A percentile compares a stretch with the other conserved stretches of the same genome.
Conservation (phyloP, 2,329 filamentous ascomycete species). For the Huntiella savannae region DNA sequence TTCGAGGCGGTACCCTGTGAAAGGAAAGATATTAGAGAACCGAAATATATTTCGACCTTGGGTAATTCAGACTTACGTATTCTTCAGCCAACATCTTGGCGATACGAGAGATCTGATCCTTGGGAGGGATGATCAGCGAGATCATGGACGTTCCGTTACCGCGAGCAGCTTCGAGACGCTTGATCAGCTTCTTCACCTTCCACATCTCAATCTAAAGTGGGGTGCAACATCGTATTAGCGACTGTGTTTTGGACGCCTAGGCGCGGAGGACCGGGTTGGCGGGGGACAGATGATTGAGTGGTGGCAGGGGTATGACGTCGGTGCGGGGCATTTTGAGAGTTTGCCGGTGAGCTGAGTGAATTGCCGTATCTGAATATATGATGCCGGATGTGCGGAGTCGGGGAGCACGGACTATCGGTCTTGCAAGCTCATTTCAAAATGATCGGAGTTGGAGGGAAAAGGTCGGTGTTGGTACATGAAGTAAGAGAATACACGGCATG, state of each 20-base stretch:
- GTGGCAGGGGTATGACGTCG: no score
- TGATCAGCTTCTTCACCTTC: constrained; percentile 99
- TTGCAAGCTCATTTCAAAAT: no score
- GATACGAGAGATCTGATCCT: constrained; percentile 89
- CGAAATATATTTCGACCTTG: not conserved
- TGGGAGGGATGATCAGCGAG: constrained; percentile 95
- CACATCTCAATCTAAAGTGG: constrained; percentile 50
- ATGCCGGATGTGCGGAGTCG: no score
- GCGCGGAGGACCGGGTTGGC: no score
- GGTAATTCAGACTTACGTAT: constrained; percentile 45
- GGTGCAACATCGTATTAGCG: not conserved
- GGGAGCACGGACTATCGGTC: no score
- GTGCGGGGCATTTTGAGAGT: no score
- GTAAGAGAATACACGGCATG: no score
- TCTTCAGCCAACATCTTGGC: constrained; percentile 99
- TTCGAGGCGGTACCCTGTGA: constrained; percentile 85
- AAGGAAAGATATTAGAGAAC: not conserved
- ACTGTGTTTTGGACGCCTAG: not conserved
- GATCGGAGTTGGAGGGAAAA: no score
- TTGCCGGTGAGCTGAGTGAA: no score
- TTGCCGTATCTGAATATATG: no score
- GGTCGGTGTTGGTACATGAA: no score
- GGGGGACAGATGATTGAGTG: no score
- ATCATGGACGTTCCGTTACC: constrained; percentile 99
- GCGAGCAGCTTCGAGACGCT: constrained; percentile 87